Conservation (phyloP, 192 early-diverging fungal genomes). For the Gryganskiella cystojenkinii region DNA sequence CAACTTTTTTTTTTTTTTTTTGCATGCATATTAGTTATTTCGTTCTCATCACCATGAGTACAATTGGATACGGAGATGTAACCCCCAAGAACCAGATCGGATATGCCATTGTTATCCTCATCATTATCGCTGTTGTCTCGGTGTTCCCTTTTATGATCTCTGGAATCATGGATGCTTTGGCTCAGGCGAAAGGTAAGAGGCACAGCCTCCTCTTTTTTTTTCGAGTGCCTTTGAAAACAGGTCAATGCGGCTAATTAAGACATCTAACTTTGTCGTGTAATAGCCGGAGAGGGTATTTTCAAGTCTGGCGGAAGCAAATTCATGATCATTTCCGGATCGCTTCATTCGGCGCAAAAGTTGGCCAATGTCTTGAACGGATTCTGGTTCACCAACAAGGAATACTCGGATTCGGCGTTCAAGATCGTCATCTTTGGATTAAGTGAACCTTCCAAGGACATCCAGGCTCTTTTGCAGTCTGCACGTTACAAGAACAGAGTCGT, state of each 20-base stretch:
- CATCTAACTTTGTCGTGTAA: not conserved
- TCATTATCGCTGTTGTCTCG: slow-evolving; percentile 67
- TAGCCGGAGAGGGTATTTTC: slow-evolving; percentile 52
- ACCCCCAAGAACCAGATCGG: slow-evolving; percentile 66
- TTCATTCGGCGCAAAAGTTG: slow-evolving; percentile 54
- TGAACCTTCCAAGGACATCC: slow-evolving; percentile 45
- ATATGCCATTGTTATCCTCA: slow-evolving; percentile 64
- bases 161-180: slow-evolving; percentile 55
- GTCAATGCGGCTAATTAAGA: not conserved
- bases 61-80: slow-evolving; percentile 82
- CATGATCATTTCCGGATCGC: slow-evolving; percentile 61
- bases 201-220: not conserved
- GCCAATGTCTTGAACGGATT: slow-evolving; percentile 52
- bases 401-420: slow-evolving; percentile 41
- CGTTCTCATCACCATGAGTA: slow-evolving; percentile 73
- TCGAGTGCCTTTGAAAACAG: not conserved
- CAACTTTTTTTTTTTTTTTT: no score
- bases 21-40: slow-evolving; percentile 54
- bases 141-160: slow-evolving; percentile 69
- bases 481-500: slow-evolving; percentile 51
- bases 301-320: slow-evolving; percentile 53
- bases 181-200: slow-evolving; percentile 35
- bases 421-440: slow-evolving; percentile 48
- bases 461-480: slow-evolving; percentile 42
- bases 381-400: slow-evolving; percentile 55